Percentiles rank a stretch among this genome's conserved stretches.
Conservation (phyloP, 441 rosid species). For the Kokia cookei region DNA sequence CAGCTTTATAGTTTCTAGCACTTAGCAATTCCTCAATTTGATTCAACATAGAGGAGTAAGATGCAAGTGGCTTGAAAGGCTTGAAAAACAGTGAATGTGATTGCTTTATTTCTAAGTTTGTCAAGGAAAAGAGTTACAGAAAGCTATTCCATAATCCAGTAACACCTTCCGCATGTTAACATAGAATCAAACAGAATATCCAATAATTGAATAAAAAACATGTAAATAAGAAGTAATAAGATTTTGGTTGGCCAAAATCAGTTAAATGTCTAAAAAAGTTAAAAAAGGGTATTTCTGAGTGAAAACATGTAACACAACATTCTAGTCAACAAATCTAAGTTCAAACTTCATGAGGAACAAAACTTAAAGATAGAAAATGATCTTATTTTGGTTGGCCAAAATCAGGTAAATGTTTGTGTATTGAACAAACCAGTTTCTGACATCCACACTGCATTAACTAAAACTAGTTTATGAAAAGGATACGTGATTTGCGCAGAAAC, state of each 20-base stretch:
- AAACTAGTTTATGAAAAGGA: conserved; percentile 31
- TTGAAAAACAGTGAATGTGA: conserved; percentile 69
- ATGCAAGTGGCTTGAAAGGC: conserved; percentile 79
- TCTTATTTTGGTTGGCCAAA: not conserved
- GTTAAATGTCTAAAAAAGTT: not conserved
- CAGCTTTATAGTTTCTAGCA: conserved; percentile 49
- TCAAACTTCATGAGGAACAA: not conserved
- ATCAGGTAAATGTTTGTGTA: too few relatives aligned
- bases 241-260: not conserved
- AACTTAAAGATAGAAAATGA: not conserved
- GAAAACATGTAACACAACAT: not conserved
- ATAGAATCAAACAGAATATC: conserved; percentile 1
- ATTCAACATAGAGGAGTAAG: conserved; percentile 40
- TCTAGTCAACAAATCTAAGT: not conserved
- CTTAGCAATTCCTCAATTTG: conserved; percentile 65
- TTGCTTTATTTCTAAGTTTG: conserved; percentile 69
- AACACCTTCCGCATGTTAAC: not conserved
- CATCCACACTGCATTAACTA: not conserved
- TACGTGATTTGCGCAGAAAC: conserved; percentile 87
- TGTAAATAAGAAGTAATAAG: not conserved
- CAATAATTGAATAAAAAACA: not conserved
- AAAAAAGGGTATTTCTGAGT: not conserved
- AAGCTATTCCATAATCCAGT: not conserved
- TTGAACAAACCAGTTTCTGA: too few relatives aligned
- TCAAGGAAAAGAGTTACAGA: conserved; percentile 36